Conservation (phyloP, 1,139 yeast species). For the Spencermartinsiella ligniputridi region DNA sequence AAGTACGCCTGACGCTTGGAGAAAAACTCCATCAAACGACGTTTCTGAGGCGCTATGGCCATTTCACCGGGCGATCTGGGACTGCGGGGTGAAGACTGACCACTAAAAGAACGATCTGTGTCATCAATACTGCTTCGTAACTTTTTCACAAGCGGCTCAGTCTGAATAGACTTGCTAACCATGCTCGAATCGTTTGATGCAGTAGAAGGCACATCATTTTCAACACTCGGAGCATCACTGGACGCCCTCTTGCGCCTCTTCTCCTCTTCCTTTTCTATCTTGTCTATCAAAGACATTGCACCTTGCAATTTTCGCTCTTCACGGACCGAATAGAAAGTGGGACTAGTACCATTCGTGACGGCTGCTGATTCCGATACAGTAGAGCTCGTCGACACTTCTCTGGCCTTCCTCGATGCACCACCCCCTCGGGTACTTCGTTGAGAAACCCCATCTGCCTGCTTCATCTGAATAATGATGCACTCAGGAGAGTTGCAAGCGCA, state of each 20-base stretch:
- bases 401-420: slow-evolving; percentile 1
- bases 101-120: background rate
- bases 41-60: slow-evolving; percentile 8
- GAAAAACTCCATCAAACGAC: slow-evolving; percentile 9
- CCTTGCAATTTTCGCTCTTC: slow-evolving; percentile 29
- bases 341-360: background rate
- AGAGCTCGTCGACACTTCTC: background rate
- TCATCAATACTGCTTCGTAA: slow-evolving; percentile 5
- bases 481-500: slow-evolving; percentile 52
- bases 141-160: slow-evolving; percentile 14
- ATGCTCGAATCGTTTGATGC: background rate
- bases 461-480: slow-evolving; percentile 27
- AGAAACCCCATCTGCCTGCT: slow-evolving; percentile 13
- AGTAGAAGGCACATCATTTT: slow-evolving; percentile 1
- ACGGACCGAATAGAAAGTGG: slow-evolving; percentile 23
- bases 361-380: background rate
- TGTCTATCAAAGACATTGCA: slow-evolving; percentile 27
- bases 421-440: slow-evolving; percentile 12
- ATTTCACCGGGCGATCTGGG: background rate
- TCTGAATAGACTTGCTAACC: slow-evolving; percentile 6
- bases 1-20: slow-evolving; percentile 11
- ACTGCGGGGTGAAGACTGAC: slow-evolving; percentile 1
- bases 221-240: slow-evolving; percentile 4
- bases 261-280: slow-evolving; percentile 19
- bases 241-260: slow-evolving; percentile 9